phyloP scores from a whole-genome alignment of 2,329 filamentous ascomycete species.

The Fusarium solani-melongenae region DNA sequence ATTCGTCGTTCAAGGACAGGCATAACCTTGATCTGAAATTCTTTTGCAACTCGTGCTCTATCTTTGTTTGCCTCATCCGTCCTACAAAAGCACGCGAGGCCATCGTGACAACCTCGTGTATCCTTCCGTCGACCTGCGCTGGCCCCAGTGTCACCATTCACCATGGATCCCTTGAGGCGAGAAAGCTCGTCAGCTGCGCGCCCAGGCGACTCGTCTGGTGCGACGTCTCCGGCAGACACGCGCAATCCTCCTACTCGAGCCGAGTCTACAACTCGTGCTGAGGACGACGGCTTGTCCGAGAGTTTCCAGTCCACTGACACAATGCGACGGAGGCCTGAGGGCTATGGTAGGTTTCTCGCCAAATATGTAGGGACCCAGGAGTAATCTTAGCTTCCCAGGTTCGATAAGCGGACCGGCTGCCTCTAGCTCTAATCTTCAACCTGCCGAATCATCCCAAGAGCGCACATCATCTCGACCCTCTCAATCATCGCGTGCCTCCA shows the following conservation, averaged over 20 bases:
- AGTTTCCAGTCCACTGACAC: conserved; percentile 71
- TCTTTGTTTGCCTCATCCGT: conserved; percentile 9
- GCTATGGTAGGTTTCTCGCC: conserved; percentile 61
- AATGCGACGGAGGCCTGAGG: conserved; percentile 67
- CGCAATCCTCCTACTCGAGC: conserved; percentile 53
- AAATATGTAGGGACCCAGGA: background rate
- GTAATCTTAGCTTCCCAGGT: conserved; percentile 37
- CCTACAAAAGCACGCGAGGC: conserved; percentile 13
- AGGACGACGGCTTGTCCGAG: conserved; percentile 61
- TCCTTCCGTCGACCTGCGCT: conserved; percentile 8
- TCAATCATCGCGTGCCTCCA: conserved; percentile 53
- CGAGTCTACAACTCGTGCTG: conserved; percentile 49
- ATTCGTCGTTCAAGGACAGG: conserved; percentile 24
- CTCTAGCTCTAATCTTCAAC: conserved; percentile 45
- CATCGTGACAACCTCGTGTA: conserved; percentile 12
- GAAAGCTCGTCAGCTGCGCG: conserved; percentile 51
- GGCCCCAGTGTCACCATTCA: conserved; percentile 23
- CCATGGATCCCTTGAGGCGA: conserved; percentile 58
- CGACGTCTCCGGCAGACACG: conserved; percentile 63
- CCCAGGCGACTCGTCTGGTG: conserved; percentile 51
- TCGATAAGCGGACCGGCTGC: conserved; percentile 39
- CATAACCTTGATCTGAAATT: conserved; percentile 18
- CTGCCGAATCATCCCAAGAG: conserved; percentile 54
- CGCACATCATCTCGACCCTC: conserved; percentile 49
- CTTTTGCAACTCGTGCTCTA: conserved; percentile 3